Conservation (phyloP, 2,329 filamentous ascomycete genomes). For the Orbilia brochopaga region DNA sequence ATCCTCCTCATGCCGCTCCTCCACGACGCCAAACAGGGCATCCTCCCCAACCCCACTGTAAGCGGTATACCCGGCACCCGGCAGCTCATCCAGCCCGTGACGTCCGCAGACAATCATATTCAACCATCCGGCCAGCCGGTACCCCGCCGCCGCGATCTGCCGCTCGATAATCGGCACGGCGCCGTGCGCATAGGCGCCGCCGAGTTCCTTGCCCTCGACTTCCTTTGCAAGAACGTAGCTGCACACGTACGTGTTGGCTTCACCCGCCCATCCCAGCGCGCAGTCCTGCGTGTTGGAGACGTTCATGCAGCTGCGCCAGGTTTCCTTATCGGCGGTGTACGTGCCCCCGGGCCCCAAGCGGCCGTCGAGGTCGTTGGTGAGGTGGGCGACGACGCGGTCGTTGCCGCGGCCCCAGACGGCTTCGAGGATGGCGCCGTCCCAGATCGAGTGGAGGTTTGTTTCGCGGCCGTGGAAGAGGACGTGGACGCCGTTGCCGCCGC, state of each 20-base stretch:
- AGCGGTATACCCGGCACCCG: background rate
- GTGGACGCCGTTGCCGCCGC: slow-evolving; percentile 72
- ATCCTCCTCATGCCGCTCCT: slow-evolving; percentile 8
- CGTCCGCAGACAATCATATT: slow-evolving; percentile 64
- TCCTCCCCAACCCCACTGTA: background rate
- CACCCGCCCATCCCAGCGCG: slow-evolving; percentile 68
- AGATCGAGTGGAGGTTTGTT: slow-evolving; percentile 74
- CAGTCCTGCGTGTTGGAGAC: slow-evolving; percentile 65
- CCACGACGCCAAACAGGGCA: background rate
- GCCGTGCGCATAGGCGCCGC: slow-evolving; percentile 68
- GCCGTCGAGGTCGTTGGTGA: slow-evolving; percentile 65
- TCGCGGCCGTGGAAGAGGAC: slow-evolving; percentile 67
- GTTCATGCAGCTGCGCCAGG: slow-evolving; percentile 67
- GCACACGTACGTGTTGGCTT: slow-evolving; percentile 69
- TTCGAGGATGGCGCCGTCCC: slow-evolving; percentile 74
- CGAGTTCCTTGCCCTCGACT: slow-evolving; percentile 66
- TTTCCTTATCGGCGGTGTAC: slow-evolving; percentile 62
- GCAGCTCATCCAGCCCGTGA: slow-evolving; percentile 43
- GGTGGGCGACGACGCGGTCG: slow-evolving; percentile 62
- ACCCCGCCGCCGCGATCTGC: slow-evolving; percentile 72
- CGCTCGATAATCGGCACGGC: slow-evolving; percentile 70
- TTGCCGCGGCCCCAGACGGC: slow-evolving; percentile 65
- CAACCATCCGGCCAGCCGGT: slow-evolving; percentile 71
- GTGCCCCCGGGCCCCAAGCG: slow-evolving; percentile 65
- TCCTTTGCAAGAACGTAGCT: slow-evolving; percentile 61